Percentiles rank a stretch among this genome's conserved stretches.
These are phyloP conservation scores for Terfezia boudieri DNA, from an alignment of 495 filamentous ascomycete genomes.

Conservation along the genomic window DNA sequence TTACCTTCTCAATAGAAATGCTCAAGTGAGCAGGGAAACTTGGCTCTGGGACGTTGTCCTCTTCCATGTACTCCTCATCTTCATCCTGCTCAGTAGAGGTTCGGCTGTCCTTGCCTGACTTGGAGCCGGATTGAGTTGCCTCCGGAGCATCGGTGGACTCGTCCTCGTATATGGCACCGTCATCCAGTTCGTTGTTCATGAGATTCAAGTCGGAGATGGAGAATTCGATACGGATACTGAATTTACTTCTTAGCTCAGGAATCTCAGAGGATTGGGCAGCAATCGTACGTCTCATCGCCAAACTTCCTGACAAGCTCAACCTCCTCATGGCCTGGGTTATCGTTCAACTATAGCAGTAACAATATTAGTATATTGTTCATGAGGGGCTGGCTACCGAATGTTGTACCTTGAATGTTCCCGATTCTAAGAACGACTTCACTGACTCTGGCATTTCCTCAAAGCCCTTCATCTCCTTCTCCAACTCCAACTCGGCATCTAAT, in stretches of 20 bases:
- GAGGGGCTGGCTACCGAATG: not conserved
- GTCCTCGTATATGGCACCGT: conserved; percentile 25
- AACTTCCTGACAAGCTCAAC: conserved; percentile 63
- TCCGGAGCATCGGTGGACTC: conserved; percentile 20
- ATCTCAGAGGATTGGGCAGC: not conserved
- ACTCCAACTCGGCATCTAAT: conserved; percentile 51
- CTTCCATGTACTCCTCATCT: not conserved
- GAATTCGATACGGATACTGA: conserved; percentile 60
- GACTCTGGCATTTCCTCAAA: conserved; percentile 34
- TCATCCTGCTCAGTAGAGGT: not conserved
- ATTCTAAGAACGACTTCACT: conserved; percentile 52
- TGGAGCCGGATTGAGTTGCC: conserved; percentile 28
- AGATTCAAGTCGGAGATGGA: conserved; percentile 76
- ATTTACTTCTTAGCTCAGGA: not conserved
- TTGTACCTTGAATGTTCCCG: conserved; percentile 35
- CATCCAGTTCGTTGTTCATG: conserved; percentile 33
- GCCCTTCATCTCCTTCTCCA: conserved; percentile 37
- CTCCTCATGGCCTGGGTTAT: conserved; percentile 50
- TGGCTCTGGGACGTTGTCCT: conserved; percentile 10
- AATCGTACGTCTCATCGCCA: conserved; percentile 44
- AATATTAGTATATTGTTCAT: not conserved
- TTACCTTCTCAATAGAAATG: conserved; percentile 9
- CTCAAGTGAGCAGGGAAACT: conserved; percentile 11
- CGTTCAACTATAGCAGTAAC: not conserved
- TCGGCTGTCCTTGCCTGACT: conserved; percentile 25